Evolutionary conservation across 2,329 filamentous ascomycete genomes (phyloP).

Genomic region (Emydomyces testavorans): DNA sequence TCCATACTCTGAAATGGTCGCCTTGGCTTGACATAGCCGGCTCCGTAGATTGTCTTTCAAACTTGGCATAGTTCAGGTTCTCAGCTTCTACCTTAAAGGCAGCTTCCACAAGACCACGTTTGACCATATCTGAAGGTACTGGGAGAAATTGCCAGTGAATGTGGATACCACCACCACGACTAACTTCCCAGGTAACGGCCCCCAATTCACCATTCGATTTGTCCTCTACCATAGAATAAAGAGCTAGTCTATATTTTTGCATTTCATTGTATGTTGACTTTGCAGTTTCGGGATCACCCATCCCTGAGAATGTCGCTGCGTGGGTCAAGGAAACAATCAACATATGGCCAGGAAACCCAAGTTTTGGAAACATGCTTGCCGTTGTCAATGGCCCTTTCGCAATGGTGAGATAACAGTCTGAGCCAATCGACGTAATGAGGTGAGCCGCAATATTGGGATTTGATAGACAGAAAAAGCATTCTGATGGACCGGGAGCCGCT

Average conservation of each 20-base stretch:
- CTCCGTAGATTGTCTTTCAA: constrained; percentile 35
- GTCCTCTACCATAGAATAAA: constrained; percentile 62
- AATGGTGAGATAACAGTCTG: constrained; percentile 77
- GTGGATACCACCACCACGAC: constrained; percentile 67
- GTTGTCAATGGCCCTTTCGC: constrained; percentile 81
- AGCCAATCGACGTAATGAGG: constrained; percentile 79
- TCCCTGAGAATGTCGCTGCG: constrained; percentile 58
- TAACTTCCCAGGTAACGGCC: constrained; percentile 86
- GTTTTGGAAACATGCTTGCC: constrained; percentile 55
- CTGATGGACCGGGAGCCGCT: constrained; percentile 52
- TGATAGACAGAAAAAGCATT: constrained; percentile 92
- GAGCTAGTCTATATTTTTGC: constrained; percentile 61
- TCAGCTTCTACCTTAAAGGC: constrained; percentile 83
- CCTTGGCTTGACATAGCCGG: constrained; percentile 32
- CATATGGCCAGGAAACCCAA: constrained; percentile 72
- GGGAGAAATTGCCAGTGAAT: constrained; percentile 90
- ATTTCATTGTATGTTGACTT: constrained; percentile 63
- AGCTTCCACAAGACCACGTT: constrained; percentile 66
- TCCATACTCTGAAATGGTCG: constrained; percentile 71
- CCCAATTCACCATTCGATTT: constrained; percentile 50
- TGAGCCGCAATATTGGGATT: constrained; percentile 75
- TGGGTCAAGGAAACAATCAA: constrained; percentile 85
- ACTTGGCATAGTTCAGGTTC: constrained; percentile 51
- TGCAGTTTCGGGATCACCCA: constrained; percentile 48
- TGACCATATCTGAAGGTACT: constrained; percentile 55